Evolutionary conservation across 768 basidiomycete genomes (phyloP).

Genomic region (Rhizopogon roseolus): DNA sequence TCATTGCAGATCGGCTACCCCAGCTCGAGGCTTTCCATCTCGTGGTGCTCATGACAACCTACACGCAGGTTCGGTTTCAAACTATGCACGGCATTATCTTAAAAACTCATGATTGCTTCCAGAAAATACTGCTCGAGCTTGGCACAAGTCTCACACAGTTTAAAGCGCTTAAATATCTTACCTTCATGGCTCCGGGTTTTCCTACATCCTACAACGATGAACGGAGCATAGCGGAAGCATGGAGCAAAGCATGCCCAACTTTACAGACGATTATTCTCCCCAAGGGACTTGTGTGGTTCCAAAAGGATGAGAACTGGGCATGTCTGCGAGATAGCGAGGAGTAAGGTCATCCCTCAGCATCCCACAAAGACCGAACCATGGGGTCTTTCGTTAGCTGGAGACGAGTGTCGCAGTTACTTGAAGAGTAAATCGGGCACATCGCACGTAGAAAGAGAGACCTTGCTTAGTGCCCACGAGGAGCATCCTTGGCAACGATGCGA

Average conservation of each 20-base stretch:
- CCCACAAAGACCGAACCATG: not conserved
- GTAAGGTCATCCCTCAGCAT: not conserved
- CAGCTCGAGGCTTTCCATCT: conserved; percentile 57
- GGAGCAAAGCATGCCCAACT: conserved; percentile 56
- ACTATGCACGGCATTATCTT: too few species aligned
- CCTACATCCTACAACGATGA: conserved; percentile 33
- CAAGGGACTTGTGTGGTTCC: conserved; percentile 58
- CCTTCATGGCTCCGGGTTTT: conserved; percentile 47
- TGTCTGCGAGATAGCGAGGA: conserved; percentile 12
- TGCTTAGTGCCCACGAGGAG: too few species aligned
- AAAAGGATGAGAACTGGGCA: conserved; percentile 19
- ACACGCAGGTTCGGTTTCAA: conserved; percentile 37
- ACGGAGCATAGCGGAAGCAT: conserved; percentile 44
- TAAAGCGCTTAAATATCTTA: conserved; percentile 43
- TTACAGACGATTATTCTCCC: conserved; percentile 62
- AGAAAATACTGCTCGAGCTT: conserved; percentile 40
- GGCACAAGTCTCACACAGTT: conserved; percentile 39
- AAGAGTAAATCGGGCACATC: not conserved
- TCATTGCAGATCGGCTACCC: conserved; percentile 43
- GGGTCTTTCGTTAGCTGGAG: not conserved
- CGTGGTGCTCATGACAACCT: conserved; percentile 48
- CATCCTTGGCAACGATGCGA: too few species aligned
- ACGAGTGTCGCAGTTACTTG: too few species aligned
- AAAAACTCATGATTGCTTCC: not conserved
- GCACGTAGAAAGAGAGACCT: not conserved